These are phyloP conservation scores for Hagleromyces aurorensis DNA, from an alignment of 805 yeast species.

Conservation along the genomic window DNA sequence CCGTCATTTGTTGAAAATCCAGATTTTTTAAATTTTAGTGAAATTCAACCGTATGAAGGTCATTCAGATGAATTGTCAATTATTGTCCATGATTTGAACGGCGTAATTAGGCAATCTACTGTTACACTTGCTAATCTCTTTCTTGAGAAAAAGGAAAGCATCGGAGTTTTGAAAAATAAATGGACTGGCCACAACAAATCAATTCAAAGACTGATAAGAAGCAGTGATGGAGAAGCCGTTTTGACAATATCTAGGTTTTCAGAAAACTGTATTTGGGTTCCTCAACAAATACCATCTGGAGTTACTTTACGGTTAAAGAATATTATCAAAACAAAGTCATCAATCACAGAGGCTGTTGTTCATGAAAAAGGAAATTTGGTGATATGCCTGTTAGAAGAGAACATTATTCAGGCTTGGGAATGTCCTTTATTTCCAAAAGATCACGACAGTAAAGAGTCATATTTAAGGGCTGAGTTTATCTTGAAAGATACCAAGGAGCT, in stretches of 20 bases:
- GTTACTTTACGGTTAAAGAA: slow-evolving; percentile 36
- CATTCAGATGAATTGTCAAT: slow-evolving; percentile 31
- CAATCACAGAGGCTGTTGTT: slow-evolving; percentile 42
- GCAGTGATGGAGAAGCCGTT: slow-evolving; percentile 56
- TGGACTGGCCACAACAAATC: slow-evolving; percentile 86
- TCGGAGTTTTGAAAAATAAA: slow-evolving; percentile 39
- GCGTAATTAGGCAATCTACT: slow-evolving; percentile 31
- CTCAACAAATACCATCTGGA: slow-evolving; percentile 28
- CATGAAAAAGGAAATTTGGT: slow-evolving; percentile 41
- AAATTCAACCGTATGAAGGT: slow-evolving; percentile 25
- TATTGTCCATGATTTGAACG: slow-evolving; percentile 39
- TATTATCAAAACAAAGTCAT: slow-evolving; percentile 37
- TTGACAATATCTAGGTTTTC: slow-evolving; percentile 51
- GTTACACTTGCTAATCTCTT: slow-evolving; percentile 22
- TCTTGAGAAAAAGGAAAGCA: slow-evolving; percentile 8
- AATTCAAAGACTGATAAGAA: slow-evolving; percentile 55
- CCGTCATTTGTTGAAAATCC: slow-evolving; percentile 30
- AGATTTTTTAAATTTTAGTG: slow-evolving; percentile 31
- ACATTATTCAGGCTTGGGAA: slow-evolving; percentile 51
- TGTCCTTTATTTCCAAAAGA: slow-evolving; percentile 30
- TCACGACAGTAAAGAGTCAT: slow-evolving; percentile 17
- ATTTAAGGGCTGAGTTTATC: slow-evolving; percentile 11
- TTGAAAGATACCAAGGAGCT: slow-evolving; percentile 3
- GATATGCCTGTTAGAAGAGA: slow-evolving; percentile 37
- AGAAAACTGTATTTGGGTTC: slow-evolving; percentile 52